A percentile compares a stretch with the other conserved stretches of the same genome.
Evolutionary conservation across 208 protist species (phyloP).

Genomic region (Endotrypanum monterogeii): DNA sequence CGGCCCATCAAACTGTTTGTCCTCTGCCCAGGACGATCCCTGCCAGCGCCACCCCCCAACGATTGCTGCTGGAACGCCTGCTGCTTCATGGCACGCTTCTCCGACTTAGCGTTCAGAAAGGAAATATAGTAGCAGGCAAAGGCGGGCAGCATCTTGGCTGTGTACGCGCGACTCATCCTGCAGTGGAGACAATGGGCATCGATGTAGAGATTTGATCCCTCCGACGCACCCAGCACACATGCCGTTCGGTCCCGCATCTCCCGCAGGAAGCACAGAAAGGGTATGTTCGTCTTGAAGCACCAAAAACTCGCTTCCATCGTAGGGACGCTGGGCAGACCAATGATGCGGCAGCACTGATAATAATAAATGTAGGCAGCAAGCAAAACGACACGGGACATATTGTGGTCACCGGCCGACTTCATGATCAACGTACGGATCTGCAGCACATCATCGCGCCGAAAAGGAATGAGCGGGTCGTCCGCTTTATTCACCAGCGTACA

Average conservation of each 20-base stretch:
- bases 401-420: conserved; percentile 76
- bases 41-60: background rate
- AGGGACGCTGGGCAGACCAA: conserved; percentile 36
- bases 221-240: conserved; percentile 25
- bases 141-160: conserved; percentile 26
- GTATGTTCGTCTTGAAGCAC: conserved; percentile 71
- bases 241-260: conserved; percentile 56
- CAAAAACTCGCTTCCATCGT: conserved; percentile 30
- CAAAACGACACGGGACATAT: conserved; percentile 63
- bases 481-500: conserved; percentile 2
- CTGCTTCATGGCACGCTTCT: conserved; percentile 34
- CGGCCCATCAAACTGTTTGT: background rate
- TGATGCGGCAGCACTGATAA: conserved; percentile 43
- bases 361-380: conserved; percentile 57
- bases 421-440: conserved; percentile 61
- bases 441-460: conserved; percentile 13
- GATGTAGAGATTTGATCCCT: conserved; percentile 34
- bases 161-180: conserved; percentile 22
- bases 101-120: conserved; percentile 33
- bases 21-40: conserved; percentile 3
- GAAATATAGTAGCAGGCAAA: conserved; percentile 38
- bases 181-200: conserved; percentile 47
- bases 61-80: conserved; percentile 5
- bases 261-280: conserved; percentile 75
- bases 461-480: conserved; percentile 6